Percentiles rank a stretch among this genome's conserved stretches.
These are phyloP conservation scores for Ganoderma meredithae DNA, from an alignment of 1,284 basidiomycete genomes.

Conservation along the genomic window DNA sequence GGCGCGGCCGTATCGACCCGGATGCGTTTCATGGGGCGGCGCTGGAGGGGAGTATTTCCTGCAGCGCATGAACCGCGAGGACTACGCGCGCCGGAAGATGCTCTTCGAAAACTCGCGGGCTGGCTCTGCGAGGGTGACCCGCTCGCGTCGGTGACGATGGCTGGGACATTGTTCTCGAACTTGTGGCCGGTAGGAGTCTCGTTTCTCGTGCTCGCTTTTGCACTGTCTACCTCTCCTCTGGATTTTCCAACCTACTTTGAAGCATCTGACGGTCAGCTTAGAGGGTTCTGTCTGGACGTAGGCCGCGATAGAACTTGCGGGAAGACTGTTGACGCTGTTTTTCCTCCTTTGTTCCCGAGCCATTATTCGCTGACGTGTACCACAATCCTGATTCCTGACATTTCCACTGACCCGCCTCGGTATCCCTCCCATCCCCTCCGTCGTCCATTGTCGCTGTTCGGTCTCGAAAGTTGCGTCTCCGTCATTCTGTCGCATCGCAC, in stretches of 20 bases:
- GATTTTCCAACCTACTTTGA: too few species aligned
- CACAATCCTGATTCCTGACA: not conserved
- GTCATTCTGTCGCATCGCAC: not conserved
- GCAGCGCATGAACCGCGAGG: constrained; percentile 75
- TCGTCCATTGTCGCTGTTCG: not conserved
- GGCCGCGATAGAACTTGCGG: too few species aligned
- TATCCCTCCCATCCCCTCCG: not conserved
- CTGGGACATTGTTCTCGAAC: not conserved
- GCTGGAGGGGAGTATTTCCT: constrained; percentile 73
- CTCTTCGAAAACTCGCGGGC: constrained; percentile 35
- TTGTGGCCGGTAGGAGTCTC: not conserved
- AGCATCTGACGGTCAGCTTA: not conserved
- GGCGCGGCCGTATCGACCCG: constrained; percentile 70
- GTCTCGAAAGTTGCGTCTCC: not conserved
- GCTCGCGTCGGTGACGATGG: constrained; percentile 34
- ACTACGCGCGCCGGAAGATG: constrained; percentile 60
- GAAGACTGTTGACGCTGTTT: not conserved
- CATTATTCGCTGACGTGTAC: not conserved
- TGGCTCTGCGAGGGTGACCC: constrained; percentile 32
- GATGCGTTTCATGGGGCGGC: constrained; percentile 79
- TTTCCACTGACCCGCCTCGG: too few species aligned
- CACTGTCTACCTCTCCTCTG: too few species aligned
- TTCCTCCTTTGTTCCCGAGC: not conserved
- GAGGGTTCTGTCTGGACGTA: not conserved
- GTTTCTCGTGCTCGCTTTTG: not conserved